Evolutionary conservation across 495 filamentous ascomycete species (phyloP).

Genomic region (Neurospora sp.): DNA sequence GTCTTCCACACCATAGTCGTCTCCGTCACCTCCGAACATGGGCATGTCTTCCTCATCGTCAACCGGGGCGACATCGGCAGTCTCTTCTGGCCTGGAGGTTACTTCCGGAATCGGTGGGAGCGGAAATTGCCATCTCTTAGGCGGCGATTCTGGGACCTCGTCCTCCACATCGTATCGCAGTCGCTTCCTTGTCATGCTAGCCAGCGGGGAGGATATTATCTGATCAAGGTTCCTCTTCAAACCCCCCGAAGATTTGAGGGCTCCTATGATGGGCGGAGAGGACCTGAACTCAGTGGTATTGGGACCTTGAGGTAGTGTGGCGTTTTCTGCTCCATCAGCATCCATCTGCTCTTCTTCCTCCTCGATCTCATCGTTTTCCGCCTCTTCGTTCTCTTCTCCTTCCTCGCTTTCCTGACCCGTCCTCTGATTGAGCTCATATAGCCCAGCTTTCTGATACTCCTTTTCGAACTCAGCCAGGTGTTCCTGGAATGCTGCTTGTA

Average conservation of each 20-base stretch:
- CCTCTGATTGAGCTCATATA: not conserved
- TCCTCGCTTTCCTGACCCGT: constrained; percentile 1
- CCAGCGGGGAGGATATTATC: not conserved
- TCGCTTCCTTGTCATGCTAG: not conserved
- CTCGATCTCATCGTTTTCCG: constrained; percentile 9
- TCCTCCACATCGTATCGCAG: not conserved
- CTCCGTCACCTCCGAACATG: not conserved
- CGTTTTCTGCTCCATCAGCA: constrained; percentile 4
- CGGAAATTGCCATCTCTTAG: constrained; percentile 6
- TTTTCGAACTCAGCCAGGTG: constrained; percentile 20
- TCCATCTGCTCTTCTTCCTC: constrained; percentile 7
- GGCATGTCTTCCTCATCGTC: not conserved
- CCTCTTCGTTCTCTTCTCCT: constrained; percentile 6
- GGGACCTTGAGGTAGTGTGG: not conserved
- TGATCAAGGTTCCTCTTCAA: not conserved
- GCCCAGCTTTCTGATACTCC: constrained; percentile 14
- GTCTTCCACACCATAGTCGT: not conserved
- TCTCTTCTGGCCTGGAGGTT: not conserved
- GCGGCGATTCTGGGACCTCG: not conserved
- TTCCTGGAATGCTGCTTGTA: constrained; percentile 26
- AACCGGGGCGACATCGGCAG: not conserved
- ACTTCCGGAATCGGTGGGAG: not conserved
- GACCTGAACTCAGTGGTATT: not conserved
- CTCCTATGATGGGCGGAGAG: not conserved
- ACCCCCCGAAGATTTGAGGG: not conserved